Evolutionary conservation across 179 eudicot species (phyloP).

Genomic region (Monotropa hypopitys): DNA sequence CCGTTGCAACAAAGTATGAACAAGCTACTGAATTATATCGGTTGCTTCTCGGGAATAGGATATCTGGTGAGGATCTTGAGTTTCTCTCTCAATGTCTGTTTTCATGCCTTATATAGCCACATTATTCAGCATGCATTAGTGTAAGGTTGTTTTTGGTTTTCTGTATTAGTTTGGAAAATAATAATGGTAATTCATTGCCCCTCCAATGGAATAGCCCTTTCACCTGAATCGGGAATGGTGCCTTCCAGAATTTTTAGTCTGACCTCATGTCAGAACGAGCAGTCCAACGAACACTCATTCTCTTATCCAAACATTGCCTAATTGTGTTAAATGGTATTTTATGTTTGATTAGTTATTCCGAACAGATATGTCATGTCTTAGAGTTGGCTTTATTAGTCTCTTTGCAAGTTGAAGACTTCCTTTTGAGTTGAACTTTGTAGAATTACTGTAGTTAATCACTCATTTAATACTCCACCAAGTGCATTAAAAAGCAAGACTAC

Average conservation of each 20-base stretch:
- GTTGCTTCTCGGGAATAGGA: conserved; percentile 12
- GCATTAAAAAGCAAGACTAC: background rate
- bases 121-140: background rate
- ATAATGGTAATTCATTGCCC: too few species aligned
- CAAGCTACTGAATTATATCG: conserved; percentile 15
- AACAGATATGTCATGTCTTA: background rate
- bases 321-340: background rate
- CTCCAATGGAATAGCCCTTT: background rate
- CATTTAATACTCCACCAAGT: background rate
- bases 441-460: background rate
- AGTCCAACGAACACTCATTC: background rate
- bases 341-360: background rate
- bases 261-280: background rate
- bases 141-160: background rate
- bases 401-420: background rate
- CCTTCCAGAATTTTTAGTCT: too few species aligned
- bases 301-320: background rate
- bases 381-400: background rate
- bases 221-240: background rate
- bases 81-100: background rate
- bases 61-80: conserved; percentile 20
- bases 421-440: background rate
- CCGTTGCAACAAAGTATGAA: conserved; percentile 1
- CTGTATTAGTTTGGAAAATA: background rate
- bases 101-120: background rate